Base-by-base conservation (phyloP, 2,329 filamentous ascomycete genomes). In the Xenoacremonium recifei region DNA sequence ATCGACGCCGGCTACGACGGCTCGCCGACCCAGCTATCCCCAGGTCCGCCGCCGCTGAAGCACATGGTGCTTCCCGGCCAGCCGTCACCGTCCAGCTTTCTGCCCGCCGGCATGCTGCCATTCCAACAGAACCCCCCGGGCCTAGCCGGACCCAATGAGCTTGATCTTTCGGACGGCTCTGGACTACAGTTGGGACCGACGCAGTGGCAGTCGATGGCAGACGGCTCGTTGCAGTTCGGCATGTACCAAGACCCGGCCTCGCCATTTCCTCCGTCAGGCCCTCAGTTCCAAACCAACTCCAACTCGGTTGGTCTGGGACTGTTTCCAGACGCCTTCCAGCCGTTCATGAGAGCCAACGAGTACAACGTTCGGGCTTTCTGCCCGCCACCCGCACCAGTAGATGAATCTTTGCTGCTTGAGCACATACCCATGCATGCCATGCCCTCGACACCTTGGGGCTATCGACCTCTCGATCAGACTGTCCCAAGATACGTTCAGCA, bases 1-100 rank as follows among this genome's bases (percentile, higher is more conserved):
- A 78, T 97, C 47, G 85, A 92, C 51, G 89, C 88, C 40, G 90
- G 89, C 10, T 96, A 96, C 59, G 91, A 97, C 73, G 89, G 87
- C 21, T 88, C 87, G 5, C 82, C 84, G 2, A 76, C 84, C 17
- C 85, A 89, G 58, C 80, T 85, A 55, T 81, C 77, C 9, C 80
- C 84, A 25, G 86, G 87, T 27, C 85, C 85, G 5, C 88, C 87
- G 27, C 84, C 88, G 2, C 72, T 82, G 35, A 96, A 96, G 67
- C 90, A 96, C 61, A 81, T 96, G 61, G 74, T 93, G 16, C 72
- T 95, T 20, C 83, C 88, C 3, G 75, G 78, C 12, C 54, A 58
- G n/a, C 48, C 48, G 16, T 47, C 49, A 17, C 39, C 52, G 18
- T 54, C 47, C 10, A 41, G 27, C 42, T 27, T 36, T 44, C n/a